phyloP scores from a whole-genome alignment of 1,139 yeast species.

The Blastobotrys niveus region DNA sequence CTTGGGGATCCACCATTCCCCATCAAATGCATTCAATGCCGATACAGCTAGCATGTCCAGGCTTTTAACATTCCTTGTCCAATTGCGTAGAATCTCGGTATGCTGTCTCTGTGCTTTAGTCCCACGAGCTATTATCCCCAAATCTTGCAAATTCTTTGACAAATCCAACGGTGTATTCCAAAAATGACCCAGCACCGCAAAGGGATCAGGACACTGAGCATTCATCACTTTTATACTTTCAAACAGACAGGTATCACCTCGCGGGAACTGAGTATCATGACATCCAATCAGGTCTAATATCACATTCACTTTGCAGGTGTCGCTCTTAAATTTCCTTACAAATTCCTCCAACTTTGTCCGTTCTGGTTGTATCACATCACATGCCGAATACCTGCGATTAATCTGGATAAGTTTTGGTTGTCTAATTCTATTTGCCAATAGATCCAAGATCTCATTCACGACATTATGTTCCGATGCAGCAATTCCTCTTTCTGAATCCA shows the following conservation, averaged over 20 bases:
- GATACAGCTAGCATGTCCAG: conserved; percentile 6
- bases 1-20: conserved; percentile 8
- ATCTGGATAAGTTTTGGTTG: neutral
- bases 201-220: neutral
- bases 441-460: conserved; percentile 3
- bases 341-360: neutral
- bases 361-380: neutral
- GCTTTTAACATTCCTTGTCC: neutral
- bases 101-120: neutral
- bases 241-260: neutral
- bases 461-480: neutral
- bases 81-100: neutral
- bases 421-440: neutral
- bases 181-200: conserved; percentile 1
- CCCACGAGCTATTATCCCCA: neutral
- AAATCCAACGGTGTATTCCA: neutral
- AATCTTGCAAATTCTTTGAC: neutral
- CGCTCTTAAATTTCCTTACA: neutral
- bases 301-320: conserved; percentile 1
- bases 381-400: neutral
- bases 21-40: conserved; percentile 4
- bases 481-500: conserved; percentile 1
- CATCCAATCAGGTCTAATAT: neutral
- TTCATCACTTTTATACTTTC: neutral
- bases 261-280: neutral